Evolutionary conservation across 2,329 filamentous ascomycete species (phyloP).

Genomic region (Magnaporthiopsis incrustans): DNA sequence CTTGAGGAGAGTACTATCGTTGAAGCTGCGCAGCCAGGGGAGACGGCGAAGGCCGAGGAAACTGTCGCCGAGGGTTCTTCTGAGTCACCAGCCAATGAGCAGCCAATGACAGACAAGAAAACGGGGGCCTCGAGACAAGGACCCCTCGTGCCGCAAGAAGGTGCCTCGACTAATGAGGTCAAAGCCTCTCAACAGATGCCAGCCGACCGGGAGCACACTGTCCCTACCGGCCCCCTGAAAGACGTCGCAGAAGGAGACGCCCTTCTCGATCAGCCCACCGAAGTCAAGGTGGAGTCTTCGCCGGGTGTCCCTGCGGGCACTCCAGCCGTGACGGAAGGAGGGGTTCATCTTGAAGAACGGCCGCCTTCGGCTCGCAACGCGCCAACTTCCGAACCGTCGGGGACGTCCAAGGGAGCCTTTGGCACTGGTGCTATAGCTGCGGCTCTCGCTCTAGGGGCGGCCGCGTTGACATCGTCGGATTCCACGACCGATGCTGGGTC

Average conservation of each 20-base stretch:
- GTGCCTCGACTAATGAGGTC: neutral
- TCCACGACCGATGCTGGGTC: neutral
- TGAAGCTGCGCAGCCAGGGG: no score
- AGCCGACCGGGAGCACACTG: neutral
- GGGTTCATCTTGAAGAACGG: neutral
- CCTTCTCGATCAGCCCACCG: neutral
- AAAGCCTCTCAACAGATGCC: neutral
- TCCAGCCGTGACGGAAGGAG: neutral
- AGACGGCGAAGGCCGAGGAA: no score
- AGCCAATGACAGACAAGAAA: slow-evolving; percentile 7
- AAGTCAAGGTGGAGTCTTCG: neutral
- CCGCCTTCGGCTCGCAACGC: neutral
- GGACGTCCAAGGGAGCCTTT: neutral
- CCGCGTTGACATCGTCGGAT: neutral
- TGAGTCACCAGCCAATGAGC: neutral
- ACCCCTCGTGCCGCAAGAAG: neutral
- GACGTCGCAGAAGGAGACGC: neutral
- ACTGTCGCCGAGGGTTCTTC: no score
- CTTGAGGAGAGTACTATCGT: neutral
- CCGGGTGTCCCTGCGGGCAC: neutral
- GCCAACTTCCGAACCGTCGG: neutral
- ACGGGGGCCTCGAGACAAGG: neutral
- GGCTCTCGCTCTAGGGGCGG: neutral
- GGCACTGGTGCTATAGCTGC: neutral
- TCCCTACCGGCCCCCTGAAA: neutral